Conservation (phyloP, 352 stramenopile genomes). For the Phytophthora syringae region DNA sequence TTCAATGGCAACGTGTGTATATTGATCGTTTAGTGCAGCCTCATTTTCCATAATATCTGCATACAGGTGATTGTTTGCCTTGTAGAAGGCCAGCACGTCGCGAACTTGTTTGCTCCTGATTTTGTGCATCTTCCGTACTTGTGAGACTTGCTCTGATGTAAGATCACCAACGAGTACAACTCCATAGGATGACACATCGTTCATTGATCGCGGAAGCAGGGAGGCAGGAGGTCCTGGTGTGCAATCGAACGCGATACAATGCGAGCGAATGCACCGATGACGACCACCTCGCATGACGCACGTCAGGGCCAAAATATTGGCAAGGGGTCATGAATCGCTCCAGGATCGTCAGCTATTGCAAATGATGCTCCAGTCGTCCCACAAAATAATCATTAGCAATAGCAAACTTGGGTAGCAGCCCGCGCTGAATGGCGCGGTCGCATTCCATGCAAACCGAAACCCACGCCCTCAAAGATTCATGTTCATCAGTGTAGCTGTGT, state of each 20-base stretch:
- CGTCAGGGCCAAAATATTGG: background rate
- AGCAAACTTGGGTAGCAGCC: constrained; percentile 9
- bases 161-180: constrained; percentile 6
- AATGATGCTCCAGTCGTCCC: background rate
- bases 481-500: too few species aligned
- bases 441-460: too few species aligned
- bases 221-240: background rate
- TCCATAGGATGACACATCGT: background rate
- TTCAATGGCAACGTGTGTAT: background rate
- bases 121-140: constrained; percentile 6
- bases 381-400: constrained; percentile 8
- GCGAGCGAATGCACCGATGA: too few species aligned
- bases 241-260: constrained; percentile 7
- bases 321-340: constrained; percentile 5
- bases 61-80: constrained; percentile 1
- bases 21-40: background rate
- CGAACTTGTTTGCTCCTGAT: background rate
- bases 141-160: background rate
- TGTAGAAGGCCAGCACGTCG: constrained; percentile 5
- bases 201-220: constrained; percentile 2
- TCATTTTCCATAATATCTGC: background rate
- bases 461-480: too few species aligned
- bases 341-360: background rate
- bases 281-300: constrained; percentile 7
- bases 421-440: background rate